A percentile compares a stretch with the other conserved stretches of the same genome.
Evolutionary conservation across 352 stramenopile genomes (phyloP).

Genomic region (Pythium folliculosum): DNA sequence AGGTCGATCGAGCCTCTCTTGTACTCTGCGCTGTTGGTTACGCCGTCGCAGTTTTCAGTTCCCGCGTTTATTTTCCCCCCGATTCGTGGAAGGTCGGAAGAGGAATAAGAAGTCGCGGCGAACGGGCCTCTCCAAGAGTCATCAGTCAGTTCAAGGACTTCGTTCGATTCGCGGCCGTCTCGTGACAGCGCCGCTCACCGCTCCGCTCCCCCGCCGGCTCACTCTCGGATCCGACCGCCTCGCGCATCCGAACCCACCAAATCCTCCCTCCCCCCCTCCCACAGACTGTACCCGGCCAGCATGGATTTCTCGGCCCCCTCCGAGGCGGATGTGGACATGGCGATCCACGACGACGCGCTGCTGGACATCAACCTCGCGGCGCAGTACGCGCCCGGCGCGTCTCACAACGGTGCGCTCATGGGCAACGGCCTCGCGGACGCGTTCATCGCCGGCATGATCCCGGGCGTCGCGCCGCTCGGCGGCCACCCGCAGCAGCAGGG

Average conservation of each 20-base stretch:
- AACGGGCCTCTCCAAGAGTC: neutral
- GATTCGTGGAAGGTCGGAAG: constrained; percentile 19
- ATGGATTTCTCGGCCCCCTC: constrained; percentile 63
- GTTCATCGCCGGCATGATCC: constrained; percentile 56
- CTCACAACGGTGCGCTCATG: constrained; percentile 20
- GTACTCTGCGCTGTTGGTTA: neutral
- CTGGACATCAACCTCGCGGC: constrained; percentile 50
- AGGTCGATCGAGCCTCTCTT: too few relatives aligned
- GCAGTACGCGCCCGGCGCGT: constrained; percentile 32
- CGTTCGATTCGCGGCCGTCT: constrained; percentile 3
- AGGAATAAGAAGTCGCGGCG: constrained; percentile 25
- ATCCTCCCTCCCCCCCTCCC: neutral
- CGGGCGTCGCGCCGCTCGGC: constrained; percentile 31
- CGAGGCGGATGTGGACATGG: constrained; percentile 73
- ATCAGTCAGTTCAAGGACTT: constrained; percentile 26
- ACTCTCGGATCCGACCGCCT: constrained; percentile 1
- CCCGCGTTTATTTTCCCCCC: neutral
- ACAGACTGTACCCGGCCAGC: neutral
- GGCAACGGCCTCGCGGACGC: constrained; percentile 39
- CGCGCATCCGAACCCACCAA: constrained; percentile 1
- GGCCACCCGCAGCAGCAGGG: constrained; percentile 14
- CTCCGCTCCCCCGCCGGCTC: neutral
- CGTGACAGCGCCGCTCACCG: constrained; percentile 13
- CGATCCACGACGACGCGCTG: constrained; percentile 67
- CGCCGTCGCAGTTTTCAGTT: constrained; percentile 2